Evolutionary conservation across 257 asterid genomes (phyloP), one percentile per base, ranked within the genome.

Genomic region (Orobanche coerulescens): DNA sequence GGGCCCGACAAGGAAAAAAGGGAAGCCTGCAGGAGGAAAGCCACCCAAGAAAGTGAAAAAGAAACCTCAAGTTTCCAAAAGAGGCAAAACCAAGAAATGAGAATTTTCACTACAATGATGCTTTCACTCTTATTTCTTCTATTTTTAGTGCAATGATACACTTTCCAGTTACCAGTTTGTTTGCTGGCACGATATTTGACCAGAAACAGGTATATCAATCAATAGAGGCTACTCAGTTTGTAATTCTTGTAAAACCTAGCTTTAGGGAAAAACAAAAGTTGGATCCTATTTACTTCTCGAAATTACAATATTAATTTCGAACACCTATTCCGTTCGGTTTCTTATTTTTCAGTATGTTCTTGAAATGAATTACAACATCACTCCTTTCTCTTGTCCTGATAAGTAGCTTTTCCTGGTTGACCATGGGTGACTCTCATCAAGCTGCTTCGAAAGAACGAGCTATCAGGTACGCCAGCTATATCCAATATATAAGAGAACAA

Each of bases 31-130:
- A 24, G 94, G 82, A 64, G 88, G 78, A 46, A 90, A 83, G 81
- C 75, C 49, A 22, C 50, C 83, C 67, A 88, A 87, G 82, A 90
- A 79, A 77, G 81, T 54, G 69, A 82, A 81, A 75, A 90, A 63
- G 87, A 88, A 88, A 80, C 62, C 96, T 57, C 85, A 75, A 71
- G 87, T 73, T 70, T 44, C 87, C 24, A 80, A 74, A 66, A 84
- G 84, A 63, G 66, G 84, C 81, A 86, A 82, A 82, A 16, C 75
- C 66, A 89, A 76, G 90, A 89, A 81, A 79, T 86, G 82, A 84
- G 67, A 58, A 46, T 15, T 20, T 26, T 34, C 24, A 40, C 55
- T 8, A 8, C 33, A 44, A 48, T 34, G 19, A 39, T 52, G 44
- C 48, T 67, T 39, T 53, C 53, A 44, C 50, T 7, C 49, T n/a